A percentile compares a stretch with the other conserved stretches of the same genome.
Evolutionary conservation across 2,329 filamentous ascomycete genomes (phyloP).

Genomic region (Blumeria graminis): DNA sequence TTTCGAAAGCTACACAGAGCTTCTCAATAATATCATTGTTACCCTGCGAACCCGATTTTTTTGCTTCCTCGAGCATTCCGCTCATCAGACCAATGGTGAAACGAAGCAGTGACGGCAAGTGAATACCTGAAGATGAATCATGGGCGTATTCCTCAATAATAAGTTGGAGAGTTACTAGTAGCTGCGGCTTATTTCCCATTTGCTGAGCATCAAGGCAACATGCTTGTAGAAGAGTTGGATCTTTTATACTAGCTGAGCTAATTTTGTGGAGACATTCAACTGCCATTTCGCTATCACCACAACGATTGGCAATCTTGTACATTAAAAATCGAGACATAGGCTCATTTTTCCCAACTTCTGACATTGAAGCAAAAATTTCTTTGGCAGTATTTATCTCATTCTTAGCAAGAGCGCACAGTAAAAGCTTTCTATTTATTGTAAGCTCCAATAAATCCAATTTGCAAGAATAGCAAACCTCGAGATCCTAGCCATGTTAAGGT

Average conservation of each 20-base stretch:
- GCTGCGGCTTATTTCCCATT: constrained; percentile 33
- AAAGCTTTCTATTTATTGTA: constrained; percentile 33
- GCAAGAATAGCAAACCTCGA: constrained; percentile 25
- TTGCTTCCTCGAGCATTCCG: constrained; percentile 17
- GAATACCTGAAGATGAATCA: constrained; percentile 22
- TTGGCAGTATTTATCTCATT: constrained; percentile 29
- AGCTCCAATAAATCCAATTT: background rate
- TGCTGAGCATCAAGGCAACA: constrained; percentile 58
- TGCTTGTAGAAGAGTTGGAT: constrained; percentile 46
- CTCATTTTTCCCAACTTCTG: constrained; percentile 30
- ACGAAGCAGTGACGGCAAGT: constrained; percentile 39
- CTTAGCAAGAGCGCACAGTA: constrained; percentile 40
- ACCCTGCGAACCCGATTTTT: background rate
- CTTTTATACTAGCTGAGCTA: constrained; percentile 24
- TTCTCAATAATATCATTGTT: constrained; percentile 18
- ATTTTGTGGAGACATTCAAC: constrained; percentile 37
- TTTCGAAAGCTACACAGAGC: constrained; percentile 30
- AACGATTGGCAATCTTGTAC: constrained; percentile 45
- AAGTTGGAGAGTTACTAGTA: constrained; percentile 31
- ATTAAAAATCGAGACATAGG: constrained; percentile 47
- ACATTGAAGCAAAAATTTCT: constrained; percentile 32
- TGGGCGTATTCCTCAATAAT: constrained; percentile 32
- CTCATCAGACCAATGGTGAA: constrained; percentile 29
- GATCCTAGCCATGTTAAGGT: constrained; percentile 42
- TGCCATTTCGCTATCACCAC: constrained; percentile 32